Base-by-base conservation (phyloP, 495 filamentous ascomycete species). In the Baudoinia panamericana region DNA sequence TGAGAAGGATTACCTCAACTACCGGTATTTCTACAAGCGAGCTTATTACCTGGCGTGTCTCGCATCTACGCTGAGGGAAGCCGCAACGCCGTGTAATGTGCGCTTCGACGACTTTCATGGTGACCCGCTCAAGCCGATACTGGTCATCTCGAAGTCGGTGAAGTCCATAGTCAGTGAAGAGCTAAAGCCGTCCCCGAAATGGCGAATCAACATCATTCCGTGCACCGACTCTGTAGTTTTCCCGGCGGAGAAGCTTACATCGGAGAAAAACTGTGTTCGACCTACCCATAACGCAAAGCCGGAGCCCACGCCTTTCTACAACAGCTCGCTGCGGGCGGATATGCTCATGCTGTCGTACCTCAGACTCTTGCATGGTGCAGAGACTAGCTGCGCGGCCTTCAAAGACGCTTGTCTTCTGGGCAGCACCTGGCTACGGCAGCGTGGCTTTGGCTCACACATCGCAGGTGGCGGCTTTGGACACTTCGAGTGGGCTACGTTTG, bases 1-100 rank as follows among this genome's bases (percentile, higher is more conserved):
- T 54, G 81, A 87, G 36, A 96, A 97, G 58, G 90, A 97, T 61
- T 95, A 86, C 57, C 67, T 87, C 31, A 84, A 96, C 53, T 71
- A 87, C 61, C 72, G 90, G 45, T 97, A 88, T 59, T 95, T 96
- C 53, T 79, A 95, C 61, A 94, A 95, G 57, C 65, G 88, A 40
- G 84, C 90, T 4, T 96, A 85, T 53, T 96, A 93, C 48, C 60
- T 97, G 20, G 82, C 87, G 25, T 81, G 76, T 46, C 57, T 96
- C 41, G 76, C 83, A 2, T 72, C 73, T 21, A 71, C 69, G 4
- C 64, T 97, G 16, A 73, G 72, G 39, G 66, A 72, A 19, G 58
- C 67, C 0, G 2, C 17, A 3, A 16, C 12, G 2, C 61, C 60
- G 1, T 65, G 80, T 36, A 63, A 73, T 5, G 36, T 85, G 19